Evolutionary conservation across 176 grass and related monocot genomes (phyloP).

Genomic region (Aegilops umbellulata): DNA sequence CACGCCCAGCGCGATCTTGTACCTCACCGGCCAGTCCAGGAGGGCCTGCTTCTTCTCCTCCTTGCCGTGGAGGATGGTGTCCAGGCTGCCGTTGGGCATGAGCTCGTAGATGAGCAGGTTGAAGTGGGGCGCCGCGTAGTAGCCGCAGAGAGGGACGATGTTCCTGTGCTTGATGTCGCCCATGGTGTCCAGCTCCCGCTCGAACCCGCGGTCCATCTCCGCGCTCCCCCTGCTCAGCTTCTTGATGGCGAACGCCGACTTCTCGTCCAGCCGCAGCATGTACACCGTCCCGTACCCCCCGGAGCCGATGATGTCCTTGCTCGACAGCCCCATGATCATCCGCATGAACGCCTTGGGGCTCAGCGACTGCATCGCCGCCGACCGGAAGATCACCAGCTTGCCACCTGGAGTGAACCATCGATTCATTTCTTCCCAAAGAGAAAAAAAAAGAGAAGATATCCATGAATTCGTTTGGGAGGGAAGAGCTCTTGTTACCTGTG

Average conservation of each 20-base stretch:
- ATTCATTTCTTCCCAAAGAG: not conserved
- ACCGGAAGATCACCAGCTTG: constrained; percentile 79
- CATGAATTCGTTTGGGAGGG: not conserved
- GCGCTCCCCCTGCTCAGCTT: constrained; percentile 53
- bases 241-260: constrained; percentile 64
- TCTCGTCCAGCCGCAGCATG: constrained; percentile 40
- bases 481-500: constrained; percentile 27
- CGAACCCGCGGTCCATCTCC: constrained; percentile 64
- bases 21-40: constrained; percentile 45
- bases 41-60: constrained; percentile 32
- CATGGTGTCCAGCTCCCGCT: constrained; percentile 78
- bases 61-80: constrained; percentile 48
- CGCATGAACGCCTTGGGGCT: constrained; percentile 53
- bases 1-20: constrained; percentile 55
- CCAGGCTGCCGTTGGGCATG: constrained; percentile 82
- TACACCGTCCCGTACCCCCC: constrained; percentile 77
- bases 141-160: constrained; percentile 68
- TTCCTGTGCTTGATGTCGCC: constrained; percentile 87
- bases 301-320: constrained; percentile 77
- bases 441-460: too few relatives aligned
- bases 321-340: constrained; percentile 56
- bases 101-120: constrained; percentile 93
- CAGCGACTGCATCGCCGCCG: constrained; percentile 35
- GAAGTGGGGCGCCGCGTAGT: constrained; percentile 63
- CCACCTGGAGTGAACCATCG: constrained; percentile 36